A percentile compares a stretch with the other conserved stretches of the same genome.
phyloP scores from a whole-genome alignment of 2,329 filamentous ascomycete species.

The Hypoxylon sp. region DNA sequence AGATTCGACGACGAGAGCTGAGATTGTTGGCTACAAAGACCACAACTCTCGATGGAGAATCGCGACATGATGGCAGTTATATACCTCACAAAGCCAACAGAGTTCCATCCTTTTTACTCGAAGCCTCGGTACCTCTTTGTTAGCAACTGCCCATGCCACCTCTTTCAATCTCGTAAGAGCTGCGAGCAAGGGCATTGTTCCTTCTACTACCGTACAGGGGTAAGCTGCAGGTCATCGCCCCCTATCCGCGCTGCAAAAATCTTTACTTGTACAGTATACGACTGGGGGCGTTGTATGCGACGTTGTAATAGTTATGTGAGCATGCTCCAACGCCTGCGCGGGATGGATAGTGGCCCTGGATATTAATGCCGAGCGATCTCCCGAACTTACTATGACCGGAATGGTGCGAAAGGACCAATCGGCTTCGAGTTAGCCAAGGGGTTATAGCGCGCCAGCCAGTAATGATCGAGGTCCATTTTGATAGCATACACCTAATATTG shows the following conservation, averaged over 20 bases:
- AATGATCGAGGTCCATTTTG: background rate
- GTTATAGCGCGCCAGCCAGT: slow-evolving; percentile 8
- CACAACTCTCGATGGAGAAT: background rate
- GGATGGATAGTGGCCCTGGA: slow-evolving; percentile 11
- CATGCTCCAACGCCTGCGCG: slow-evolving; percentile 3
- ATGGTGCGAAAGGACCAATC: slow-evolving; percentile 18
- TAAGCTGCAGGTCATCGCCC: slow-evolving; percentile 15
- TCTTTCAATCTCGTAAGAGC: slow-evolving; percentile 24
- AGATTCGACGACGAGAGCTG: slow-evolving; percentile 2
- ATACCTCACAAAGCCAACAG: slow-evolving; percentile 22
- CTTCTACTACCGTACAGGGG: slow-evolving; percentile 31
- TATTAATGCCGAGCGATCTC: slow-evolving; percentile 26
- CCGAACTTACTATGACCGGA: slow-evolving; percentile 27
- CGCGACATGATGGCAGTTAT: slow-evolving; percentile 28
- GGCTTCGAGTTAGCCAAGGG: background rate
- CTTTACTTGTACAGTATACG: background rate
- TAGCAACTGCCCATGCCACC: background rate
- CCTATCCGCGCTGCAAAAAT: slow-evolving; percentile 1
- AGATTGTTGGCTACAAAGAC: slow-evolving; percentile 3
- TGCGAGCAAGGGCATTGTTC: slow-evolving; percentile 30
- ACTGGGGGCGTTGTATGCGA: slow-evolving; percentile 7
- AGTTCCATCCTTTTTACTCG: slow-evolving; percentile 4
- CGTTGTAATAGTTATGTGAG: background rate
- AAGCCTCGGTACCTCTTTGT: slow-evolving; percentile 35
- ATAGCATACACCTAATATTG: slow-evolving; percentile 15